Percentiles rank a stretch among this genome's conserved stretches.
Evolutionary conservation across 2,329 filamentous ascomycete species (phyloP).

Genomic region (Teratosphaeriaceae sp.): DNA sequence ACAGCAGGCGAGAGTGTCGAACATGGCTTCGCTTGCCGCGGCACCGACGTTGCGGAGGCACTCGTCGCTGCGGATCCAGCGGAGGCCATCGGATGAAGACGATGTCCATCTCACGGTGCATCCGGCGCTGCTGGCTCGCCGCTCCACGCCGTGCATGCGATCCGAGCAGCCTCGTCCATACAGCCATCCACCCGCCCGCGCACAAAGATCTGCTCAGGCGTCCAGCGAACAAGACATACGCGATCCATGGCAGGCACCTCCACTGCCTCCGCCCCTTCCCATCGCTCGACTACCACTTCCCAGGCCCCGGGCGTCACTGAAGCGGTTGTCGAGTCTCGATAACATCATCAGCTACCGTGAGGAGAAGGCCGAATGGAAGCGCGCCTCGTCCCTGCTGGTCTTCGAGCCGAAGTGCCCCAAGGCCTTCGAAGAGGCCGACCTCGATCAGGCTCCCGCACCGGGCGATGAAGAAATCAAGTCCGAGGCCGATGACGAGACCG

Average conservation of each 20-base stretch:
- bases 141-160: slow-evolving; percentile 2
- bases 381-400: slow-evolving; percentile 15
- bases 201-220: background rate
- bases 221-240: background rate
- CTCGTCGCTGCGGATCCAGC: slow-evolving; percentile 17
- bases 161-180: slow-evolving; percentile 4
- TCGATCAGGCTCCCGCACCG: background rate
- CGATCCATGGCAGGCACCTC: slow-evolving; percentile 17
- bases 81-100: slow-evolving; percentile 9
- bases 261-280: slow-evolving; percentile 7
- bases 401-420: background rate
- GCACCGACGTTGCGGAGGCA: slow-evolving; percentile 8
- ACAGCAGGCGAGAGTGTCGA: background rate
- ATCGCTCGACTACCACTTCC: background rate
- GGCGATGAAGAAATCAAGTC: background rate
- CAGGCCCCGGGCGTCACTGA: slow-evolving; percentile 18
- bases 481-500: background rate
- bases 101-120: slow-evolving; percentile 6
- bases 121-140: slow-evolving; percentile 10
- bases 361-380: slow-evolving; percentile 23
- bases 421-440: slow-evolving; percentile 3
- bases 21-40: too few relatives aligned
- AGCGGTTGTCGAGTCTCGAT: slow-evolving; percentile 25
- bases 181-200: slow-evolving; percentile 6
- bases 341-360: slow-evolving; percentile 27